Evolutionary conservation across 805 yeast genomes (phyloP).

Genomic region (Hanseniaspora clermontiae): DNA sequence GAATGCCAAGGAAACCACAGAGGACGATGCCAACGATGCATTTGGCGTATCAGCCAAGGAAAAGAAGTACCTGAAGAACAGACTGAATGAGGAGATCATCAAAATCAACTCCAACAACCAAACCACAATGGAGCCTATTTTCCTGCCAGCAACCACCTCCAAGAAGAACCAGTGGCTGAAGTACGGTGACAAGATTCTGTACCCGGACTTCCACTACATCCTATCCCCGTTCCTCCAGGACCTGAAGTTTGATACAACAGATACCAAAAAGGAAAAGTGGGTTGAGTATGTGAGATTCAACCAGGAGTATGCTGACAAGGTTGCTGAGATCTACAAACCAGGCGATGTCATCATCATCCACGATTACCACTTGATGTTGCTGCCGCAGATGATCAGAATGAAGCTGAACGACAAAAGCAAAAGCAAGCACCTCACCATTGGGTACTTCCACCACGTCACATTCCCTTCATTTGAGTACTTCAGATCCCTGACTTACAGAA

Average conservation of each 20-base stretch:
- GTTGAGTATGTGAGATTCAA: constrained; percentile 80
- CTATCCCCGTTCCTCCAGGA: constrained; percentile 56
- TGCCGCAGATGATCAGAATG: constrained; percentile 76
- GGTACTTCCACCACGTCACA: constrained; percentile 77
- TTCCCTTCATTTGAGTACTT: constrained; percentile 92
- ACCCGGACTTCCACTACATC: constrained; percentile 94
- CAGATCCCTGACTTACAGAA: constrained; percentile 73
- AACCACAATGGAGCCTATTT: constrained; percentile 64
- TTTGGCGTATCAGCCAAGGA: constrained; percentile 48
- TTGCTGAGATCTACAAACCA: constrained; percentile 57
- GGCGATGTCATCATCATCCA: constrained; percentile 92
- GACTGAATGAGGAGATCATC: constrained; percentile 32
- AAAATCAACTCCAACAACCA: constrained; percentile 37
- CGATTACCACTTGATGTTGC: constrained; percentile 68
- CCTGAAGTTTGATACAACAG: constrained; percentile 33
- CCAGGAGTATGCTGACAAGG: constrained; percentile 75
- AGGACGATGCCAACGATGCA: constrained; percentile 24
- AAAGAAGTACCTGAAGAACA: constrained; percentile 29
- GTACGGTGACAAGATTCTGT: constrained; percentile 77
- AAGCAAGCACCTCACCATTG: constrained; percentile 31
- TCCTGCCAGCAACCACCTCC: constrained; percentile 40
- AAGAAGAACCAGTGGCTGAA: constrained; percentile 80
- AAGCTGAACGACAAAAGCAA: constrained; percentile 48
- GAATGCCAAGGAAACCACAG: constrained; percentile 7
- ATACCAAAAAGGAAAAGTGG: constrained; percentile 62